Evolutionary conservation across 2,329 filamentous ascomycete genomes (phyloP).

Genomic region (Colletotrichum lupini): DNA sequence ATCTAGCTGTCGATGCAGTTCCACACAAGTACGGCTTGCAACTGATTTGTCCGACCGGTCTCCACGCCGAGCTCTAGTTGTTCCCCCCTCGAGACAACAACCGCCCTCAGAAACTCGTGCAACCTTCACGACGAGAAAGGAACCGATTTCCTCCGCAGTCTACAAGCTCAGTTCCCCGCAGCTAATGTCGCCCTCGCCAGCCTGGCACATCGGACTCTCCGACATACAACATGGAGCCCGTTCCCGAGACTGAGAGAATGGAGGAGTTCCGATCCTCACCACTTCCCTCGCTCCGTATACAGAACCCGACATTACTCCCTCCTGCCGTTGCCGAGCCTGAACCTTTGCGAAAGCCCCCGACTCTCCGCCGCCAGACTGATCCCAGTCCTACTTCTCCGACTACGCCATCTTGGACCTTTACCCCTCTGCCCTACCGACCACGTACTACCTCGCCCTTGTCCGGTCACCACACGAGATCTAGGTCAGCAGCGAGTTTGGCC

Average conservation of each 20-base stretch:
- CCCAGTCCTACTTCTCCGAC: slow-evolving; percentile 64
- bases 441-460: slow-evolving; percentile 72
- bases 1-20: neutral
- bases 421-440: slow-evolving; percentile 67
- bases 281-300: slow-evolving; percentile 64
- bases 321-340: slow-evolving; percentile 54
- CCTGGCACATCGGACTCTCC: slow-evolving; percentile 30
- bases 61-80: neutral
- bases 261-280: slow-evolving; percentile 72
- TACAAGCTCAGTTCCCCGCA: neutral
- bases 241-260: slow-evolving; percentile 76
- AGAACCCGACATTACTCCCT: slow-evolving; percentile 43
- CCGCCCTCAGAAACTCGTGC: neutral
- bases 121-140: neutral
- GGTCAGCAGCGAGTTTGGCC: slow-evolving; percentile 65
- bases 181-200: slow-evolving; percentile 29
- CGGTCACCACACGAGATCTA: slow-evolving; percentile 66
- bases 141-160: neutral
- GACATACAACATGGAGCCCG: slow-evolving; percentile 67
- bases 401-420: slow-evolving; percentile 61
- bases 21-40: neutral
- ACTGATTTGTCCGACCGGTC: neutral
- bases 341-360: slow-evolving; percentile 61
- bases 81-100: neutral
- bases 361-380: slow-evolving; percentile 68